phyloP scores from a whole-genome alignment of 164 flowering plant species.

The Nymphaea colorata region DNA sequence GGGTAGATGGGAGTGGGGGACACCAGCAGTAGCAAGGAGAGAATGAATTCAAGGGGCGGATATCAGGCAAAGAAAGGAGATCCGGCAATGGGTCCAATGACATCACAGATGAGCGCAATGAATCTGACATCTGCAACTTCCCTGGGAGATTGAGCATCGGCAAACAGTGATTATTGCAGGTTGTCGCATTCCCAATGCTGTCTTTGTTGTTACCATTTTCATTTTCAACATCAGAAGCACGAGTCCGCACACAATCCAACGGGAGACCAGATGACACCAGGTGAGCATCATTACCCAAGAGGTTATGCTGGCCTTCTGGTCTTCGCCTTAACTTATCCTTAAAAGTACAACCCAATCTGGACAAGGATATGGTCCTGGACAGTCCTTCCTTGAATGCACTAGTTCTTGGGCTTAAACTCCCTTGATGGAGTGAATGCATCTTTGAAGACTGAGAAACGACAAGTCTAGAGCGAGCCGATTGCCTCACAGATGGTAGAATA shows the following conservation, averaged over 20 bases:
- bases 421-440: slow-evolving; percentile 33
- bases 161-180: slow-evolving; percentile 23
- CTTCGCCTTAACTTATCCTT: slow-evolving; percentile 45
- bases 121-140: background rate
- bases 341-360: slow-evolving; percentile 18
- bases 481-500: background rate
- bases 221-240: background rate
- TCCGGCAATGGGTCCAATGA: slow-evolving; percentile 10
- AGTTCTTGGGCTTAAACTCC: slow-evolving; percentile 59
- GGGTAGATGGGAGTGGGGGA: slow-evolving; percentile 43
- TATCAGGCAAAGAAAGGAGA: slow-evolving; percentile 10
- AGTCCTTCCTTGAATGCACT: slow-evolving; percentile 52
- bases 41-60: slow-evolving; percentile 13
- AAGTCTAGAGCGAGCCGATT: slow-evolving; percentile 17
- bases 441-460: slow-evolving; percentile 21
- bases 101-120: background rate
- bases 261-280: background rate
- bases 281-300: slow-evolving; percentile 12
- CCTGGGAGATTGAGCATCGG: slow-evolving; percentile 1
- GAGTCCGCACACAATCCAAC: background rate
- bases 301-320: slow-evolving; percentile 24
- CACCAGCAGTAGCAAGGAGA: slow-evolving; percentile 90
- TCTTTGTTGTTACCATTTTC: background rate
- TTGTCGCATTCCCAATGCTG: slow-evolving; percentile 1
- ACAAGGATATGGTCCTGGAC: slow-evolving; percentile 27